Base-by-base conservation (phyloP, 371 early-diverging fungal genomes). In the Syncephalis fuscata region DNA sequence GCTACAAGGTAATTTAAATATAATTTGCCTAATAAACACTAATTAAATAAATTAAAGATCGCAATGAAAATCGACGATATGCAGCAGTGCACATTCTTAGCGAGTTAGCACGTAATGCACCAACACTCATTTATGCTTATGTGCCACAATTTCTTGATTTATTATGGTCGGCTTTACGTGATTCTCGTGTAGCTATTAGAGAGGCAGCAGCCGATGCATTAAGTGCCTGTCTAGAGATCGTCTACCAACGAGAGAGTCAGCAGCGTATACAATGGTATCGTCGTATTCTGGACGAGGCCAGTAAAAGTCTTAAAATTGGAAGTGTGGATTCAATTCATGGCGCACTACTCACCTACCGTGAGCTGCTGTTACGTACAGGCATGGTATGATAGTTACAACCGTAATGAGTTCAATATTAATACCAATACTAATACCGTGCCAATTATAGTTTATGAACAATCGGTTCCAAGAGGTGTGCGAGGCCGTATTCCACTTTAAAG, bases 181-280 rank as follows among this genome's bases (percentile, higher is more conserved):
- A 97, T 63, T 65, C 76, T 2, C 81, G 85, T 54, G 73, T 79
- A 44, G 60, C 53, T 3, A 84, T 87, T 42, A 73, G 93, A 45
- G 85, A 85, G 49, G 80, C 82, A n/a, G 94, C 90, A 0, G 86
- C 85, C 5, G 86, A 90, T 27, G 82, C 86, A 40, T 63, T 95
- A 17, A 78, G 78, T 22, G 86, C 84, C 3, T 88, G 88, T 44
- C 61, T 97, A 37, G 66, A 74, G 27, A 78, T 94, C 22, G 73
- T 92, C 2, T 76, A 85, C 37, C 74, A 78, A 21, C 76, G 91
- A 26, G 94, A 95, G 41, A 80, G 70, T 38, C 73, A 70, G 7
- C 55, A 73, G 42, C 64, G 82, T 45, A 57, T 61, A 47, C 69
- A 68, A 22, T 86, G 85, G 84, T 90, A 88, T 57, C 64, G 60